These are phyloP conservation scores for Heimioporus retisporus DNA, from an alignment of 1,284 basidiomycete species.

Conservation along the genomic window DNA sequence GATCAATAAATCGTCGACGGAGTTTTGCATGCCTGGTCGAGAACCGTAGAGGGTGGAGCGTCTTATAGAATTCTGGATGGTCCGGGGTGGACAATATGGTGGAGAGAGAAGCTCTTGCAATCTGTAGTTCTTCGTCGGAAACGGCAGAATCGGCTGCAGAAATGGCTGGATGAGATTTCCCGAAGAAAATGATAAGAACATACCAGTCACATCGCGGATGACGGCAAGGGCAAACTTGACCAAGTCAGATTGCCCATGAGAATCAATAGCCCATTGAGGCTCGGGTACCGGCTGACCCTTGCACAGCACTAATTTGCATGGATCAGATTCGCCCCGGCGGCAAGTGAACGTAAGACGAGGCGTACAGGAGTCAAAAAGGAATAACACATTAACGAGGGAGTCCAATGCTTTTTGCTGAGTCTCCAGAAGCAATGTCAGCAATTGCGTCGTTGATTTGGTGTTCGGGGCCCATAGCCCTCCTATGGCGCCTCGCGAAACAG, in stretches of 20 bases:
- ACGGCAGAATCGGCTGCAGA: not conserved
- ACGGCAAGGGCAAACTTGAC: constrained; percentile 13
- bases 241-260: not conserved
- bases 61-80: not conserved
- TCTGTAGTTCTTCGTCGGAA: not conserved
- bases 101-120: constrained; percentile 1
- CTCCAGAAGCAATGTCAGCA: not conserved
- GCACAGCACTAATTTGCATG: not conserved
- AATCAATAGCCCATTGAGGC: not conserved
- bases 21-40: not conserved
- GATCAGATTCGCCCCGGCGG: not conserved
- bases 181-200: not conserved
- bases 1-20: constrained; percentile 5
- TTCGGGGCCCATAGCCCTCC: not conserved
- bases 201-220: constrained; percentile 10
- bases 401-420: constrained; percentile 4
- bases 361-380: constrained; percentile 18
- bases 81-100: not conserved
- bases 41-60: constrained; percentile 13
- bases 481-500: not conserved
- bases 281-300: not conserved
- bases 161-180: not conserved
- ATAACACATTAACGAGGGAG: constrained; percentile 4
- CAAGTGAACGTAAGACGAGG: not conserved
- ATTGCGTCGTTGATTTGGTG: not conserved